A percentile compares a stretch with the other conserved stretches of the same genome.
Evolutionary conservation across 1,284 basidiomycete genomes (phyloP).

Genomic region (Peniophora sp.): DNA sequence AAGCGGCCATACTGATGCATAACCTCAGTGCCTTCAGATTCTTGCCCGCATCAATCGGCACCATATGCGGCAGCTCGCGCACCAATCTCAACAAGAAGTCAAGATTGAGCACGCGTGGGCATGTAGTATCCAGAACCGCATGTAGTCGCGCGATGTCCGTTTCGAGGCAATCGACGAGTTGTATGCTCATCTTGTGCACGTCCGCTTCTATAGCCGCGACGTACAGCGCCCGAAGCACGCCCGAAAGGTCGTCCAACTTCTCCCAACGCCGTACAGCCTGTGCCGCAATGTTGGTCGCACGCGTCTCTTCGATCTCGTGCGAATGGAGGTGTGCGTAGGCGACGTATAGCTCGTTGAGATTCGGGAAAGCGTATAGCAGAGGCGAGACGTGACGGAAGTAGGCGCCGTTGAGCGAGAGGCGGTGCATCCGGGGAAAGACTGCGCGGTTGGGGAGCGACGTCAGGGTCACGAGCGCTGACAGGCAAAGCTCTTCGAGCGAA

Average conservation of each 20-base stretch:
- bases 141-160: not conserved
- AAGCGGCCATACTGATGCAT: not conserved
- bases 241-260: not conserved
- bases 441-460: not conserved
- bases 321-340: not conserved
- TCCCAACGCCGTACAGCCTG: not conserved
- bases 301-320: not conserved
- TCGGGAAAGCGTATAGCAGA: not conserved
- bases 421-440: not conserved
- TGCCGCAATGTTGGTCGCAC: not conserved
- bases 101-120: not conserved
- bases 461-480: conserved; percentile 1
- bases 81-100: not conserved
- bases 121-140: not conserved
- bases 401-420: conserved; percentile 1
- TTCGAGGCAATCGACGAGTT: conserved; percentile 1
- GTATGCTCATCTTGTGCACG: not conserved
- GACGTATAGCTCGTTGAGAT: not conserved
- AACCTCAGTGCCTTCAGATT: not conserved
- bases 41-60: not conserved
- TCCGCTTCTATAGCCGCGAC: not conserved
- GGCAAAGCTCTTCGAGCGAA: not conserved
- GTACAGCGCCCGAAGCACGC: conserved; percentile 1
- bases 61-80: not conserved
- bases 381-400: not conserved